phyloP scores from a whole-genome alignment of 2,329 filamentous ascomycete genomes.

The Aspergillus brasiliensis region DNA sequence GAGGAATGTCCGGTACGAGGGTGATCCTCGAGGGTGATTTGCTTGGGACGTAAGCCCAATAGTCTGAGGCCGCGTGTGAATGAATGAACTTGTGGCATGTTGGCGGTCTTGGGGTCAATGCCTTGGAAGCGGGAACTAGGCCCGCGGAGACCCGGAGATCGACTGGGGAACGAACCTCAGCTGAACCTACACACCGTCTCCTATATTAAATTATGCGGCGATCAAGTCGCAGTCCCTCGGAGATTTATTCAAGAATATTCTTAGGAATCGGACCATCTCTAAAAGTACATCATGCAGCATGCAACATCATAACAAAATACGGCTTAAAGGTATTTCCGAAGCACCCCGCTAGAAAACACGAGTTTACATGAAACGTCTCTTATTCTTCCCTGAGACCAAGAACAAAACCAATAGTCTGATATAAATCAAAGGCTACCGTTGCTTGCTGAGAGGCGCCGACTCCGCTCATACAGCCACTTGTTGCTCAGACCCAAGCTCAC shows the following conservation, averaged over 20 bases:
- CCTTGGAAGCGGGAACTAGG: constrained; percentile 22
- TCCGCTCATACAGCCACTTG: constrained; percentile 93
- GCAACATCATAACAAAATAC: neutral
- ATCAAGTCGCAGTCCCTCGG: neutral
- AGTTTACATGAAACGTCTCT: constrained; percentile 13
- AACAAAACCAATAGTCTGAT: neutral
- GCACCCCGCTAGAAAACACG: constrained; percentile 3
- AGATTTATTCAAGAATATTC: neutral
- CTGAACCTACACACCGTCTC: neutral
- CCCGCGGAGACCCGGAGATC: constrained; percentile 16
- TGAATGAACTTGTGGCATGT: constrained; percentile 21
- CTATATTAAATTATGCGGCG: neutral
- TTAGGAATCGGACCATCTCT: neutral
- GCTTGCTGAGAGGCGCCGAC: constrained; percentile 46
- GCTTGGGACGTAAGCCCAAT: constrained; percentile 6
- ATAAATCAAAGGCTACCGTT: constrained; percentile 29
- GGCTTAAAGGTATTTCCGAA: neutral
- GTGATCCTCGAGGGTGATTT: neutral
- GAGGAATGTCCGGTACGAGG: neutral
- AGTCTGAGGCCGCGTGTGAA: constrained; percentile 14
- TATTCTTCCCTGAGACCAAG: constrained; percentile 4
- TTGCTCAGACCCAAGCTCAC: constrained; percentile 80
- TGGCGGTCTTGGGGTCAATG: constrained; percentile 21
- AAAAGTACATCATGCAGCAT: constrained; percentile 1
- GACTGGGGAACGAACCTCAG: neutral